Evolutionary conservation across 176 grass and related monocot genomes (phyloP), one percentile per base, ranked within the genome.

Genomic region (Puccinellia tenuiflora): DNA sequence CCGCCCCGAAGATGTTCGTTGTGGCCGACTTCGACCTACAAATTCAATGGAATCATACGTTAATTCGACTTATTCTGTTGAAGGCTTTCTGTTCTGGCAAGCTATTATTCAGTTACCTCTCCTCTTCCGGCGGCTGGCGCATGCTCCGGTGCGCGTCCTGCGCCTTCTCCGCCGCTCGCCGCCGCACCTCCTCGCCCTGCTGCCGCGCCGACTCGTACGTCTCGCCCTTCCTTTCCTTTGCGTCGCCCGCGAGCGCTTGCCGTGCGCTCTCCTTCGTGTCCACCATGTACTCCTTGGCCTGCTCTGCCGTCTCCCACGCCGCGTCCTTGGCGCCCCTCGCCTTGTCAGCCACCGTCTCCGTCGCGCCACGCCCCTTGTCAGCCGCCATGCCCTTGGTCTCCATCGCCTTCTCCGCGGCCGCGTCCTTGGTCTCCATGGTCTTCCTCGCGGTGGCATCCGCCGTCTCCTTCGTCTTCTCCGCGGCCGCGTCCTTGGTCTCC

Each of bases 161-260:
- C 0, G 76, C 77, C 77, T 81, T 93, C 78, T 90, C 84, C 16
- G 16, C 88, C 0, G 88, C 88, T 34, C 88, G 73, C 21, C 83
- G 81, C 45, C 75, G 79, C 55, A 85, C 85, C 31, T 82, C 81
- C 75, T 88, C 17, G 21, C 68, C 79, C 28, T 90, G 84, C 84
- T 90, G 88, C 87, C 88, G 61, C 34, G 77, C 88, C 29, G 91
- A 90, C 71, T 93, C 88, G 20, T 85, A 2, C 10, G 81, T 88
- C 69, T 87, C 77, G 74, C 85, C 88, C 63, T 84, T 84, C 52
- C 65, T 68, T 15, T 7, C 81, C 85, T 68, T 72, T 38, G 91
- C 64, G 4, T 70, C 47, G 16, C 81, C 84, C 5, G 88, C 70
- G 10, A 90, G 62, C 79, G 73, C 70, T 13, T 6, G 71, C 69